Conservation (phyloP, 1,139 yeast genomes). For the Candida frijolesensis region DNA sequence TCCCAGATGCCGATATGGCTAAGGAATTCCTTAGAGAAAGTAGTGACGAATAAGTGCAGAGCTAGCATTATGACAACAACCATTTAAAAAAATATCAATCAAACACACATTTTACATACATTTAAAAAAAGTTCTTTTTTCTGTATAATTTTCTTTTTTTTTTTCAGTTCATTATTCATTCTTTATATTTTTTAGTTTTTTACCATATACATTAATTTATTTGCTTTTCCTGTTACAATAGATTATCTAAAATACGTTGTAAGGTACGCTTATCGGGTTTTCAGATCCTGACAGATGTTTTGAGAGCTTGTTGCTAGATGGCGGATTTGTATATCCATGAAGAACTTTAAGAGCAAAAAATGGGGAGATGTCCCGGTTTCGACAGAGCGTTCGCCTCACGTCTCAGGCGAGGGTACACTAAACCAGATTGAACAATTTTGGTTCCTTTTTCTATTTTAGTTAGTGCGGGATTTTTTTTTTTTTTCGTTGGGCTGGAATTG, state of each 20-base stretch:
- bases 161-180: constrained; percentile 4
- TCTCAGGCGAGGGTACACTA: neutral
- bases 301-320: neutral
- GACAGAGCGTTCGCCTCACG: neutral
- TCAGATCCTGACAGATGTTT: neutral
- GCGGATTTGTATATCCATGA: too few species aligned
- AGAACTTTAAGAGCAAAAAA: too few species aligned
- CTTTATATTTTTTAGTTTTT: neutral
- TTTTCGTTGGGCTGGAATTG: neutral
- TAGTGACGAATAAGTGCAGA: constrained; percentile 22
- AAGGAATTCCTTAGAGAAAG: constrained; percentile 81
- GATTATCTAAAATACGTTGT: too few species aligned
- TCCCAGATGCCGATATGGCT: constrained; percentile 94
- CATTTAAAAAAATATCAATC: neutral
- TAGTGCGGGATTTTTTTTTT: neutral
- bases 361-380: neutral
- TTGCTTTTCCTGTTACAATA: neutral
- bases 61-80: neutral
- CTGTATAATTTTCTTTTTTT: neutral
- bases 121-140: neutral
- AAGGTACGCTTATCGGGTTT: neutral
- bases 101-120: neutral
- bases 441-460: neutral
- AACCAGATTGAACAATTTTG: neutral
- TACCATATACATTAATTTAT: constrained; percentile 1